Conservation (phyloP, 345 rosid genomes). For the Erysimum cheiranthoides region DNA sequence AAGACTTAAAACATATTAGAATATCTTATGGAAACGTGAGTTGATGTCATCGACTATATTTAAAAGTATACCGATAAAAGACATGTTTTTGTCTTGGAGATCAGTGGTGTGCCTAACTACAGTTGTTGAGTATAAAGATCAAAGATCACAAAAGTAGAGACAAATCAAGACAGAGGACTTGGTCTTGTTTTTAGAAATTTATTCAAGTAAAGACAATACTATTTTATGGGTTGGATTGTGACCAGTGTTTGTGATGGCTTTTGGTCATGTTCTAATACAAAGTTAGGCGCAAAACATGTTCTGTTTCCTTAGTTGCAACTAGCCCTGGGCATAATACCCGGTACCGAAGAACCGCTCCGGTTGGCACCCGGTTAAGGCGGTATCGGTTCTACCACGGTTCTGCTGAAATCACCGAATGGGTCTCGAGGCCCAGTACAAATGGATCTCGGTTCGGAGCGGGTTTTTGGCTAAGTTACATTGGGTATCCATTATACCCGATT, state of each 20-base stretch:
- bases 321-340: no score
- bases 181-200: conserved; percentile 5
- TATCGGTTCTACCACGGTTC: no score
- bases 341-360: no score
- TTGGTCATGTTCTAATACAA: conserved; percentile 32
- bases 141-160: conserved; percentile 12
- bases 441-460: no score
- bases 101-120: conserved; percentile 37
- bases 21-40: not conserved
- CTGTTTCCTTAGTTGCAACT: conserved; percentile 36
- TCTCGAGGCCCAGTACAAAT: no score
- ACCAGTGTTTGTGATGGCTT: conserved; percentile 41
- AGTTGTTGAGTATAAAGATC: conserved; percentile 21
- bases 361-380: no score
- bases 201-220: conserved; percentile 22
- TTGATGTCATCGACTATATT: not conserved
- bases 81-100: conserved; percentile 17
- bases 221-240: conserved; percentile 32
- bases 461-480: no score
- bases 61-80: not conserved
- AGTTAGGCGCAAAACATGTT: conserved; percentile 46
- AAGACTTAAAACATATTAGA: not conserved
- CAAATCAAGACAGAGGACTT: conserved; percentile 30
- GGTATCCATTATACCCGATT: no score
- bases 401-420: no score